phyloP scores from a whole-genome alignment of 805 yeast species.

The Ascoidea rubescens region DNA sequence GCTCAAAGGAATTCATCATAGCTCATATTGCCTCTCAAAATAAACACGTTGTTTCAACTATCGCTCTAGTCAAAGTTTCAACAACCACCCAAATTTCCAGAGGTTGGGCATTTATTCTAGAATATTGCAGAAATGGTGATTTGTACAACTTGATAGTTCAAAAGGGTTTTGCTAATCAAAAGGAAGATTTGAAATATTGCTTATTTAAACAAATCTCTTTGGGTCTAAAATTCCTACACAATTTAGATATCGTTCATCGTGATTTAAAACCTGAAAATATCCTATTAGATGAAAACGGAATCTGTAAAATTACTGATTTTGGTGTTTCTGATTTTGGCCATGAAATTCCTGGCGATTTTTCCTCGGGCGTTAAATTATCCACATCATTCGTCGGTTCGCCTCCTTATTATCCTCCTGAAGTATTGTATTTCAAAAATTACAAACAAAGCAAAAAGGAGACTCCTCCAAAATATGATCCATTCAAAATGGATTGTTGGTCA shows the following conservation, averaged over 20 bases:
- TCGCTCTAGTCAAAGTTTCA: slow-evolving; percentile 42
- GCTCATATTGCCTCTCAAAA: slow-evolving; percentile 39
- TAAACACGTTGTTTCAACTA: slow-evolving; percentile 45
- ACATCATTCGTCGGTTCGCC: slow-evolving; percentile 61
- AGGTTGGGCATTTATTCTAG: slow-evolving; percentile 70
- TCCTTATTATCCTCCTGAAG: slow-evolving; percentile 73
- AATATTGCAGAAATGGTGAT: slow-evolving; percentile 49
- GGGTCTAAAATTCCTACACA: slow-evolving; percentile 52
- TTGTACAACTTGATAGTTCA: slow-evolving; percentile 38
- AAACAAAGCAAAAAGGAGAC: slow-evolving; percentile 15
- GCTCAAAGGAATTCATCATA: slow-evolving; percentile 48
- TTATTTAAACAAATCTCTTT: slow-evolving; percentile 53
- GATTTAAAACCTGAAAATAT: slow-evolving; percentile 71
- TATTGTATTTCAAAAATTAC: slow-evolving; percentile 33
- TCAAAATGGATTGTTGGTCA: slow-evolving; percentile 60
- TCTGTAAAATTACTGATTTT: slow-evolving; percentile 60
- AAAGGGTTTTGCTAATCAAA: slow-evolving; percentile 44
- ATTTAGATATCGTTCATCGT: slow-evolving; percentile 52
- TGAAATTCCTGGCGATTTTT: slow-evolving; percentile 33
- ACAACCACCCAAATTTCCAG: slow-evolving; percentile 37
- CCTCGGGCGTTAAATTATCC: slow-evolving; percentile 22
- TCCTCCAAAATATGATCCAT: slow-evolving; percentile 40
- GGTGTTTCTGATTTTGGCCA: slow-evolving; percentile 63
- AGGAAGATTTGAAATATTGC: slow-evolving; percentile 42
- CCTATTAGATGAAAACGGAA: slow-evolving; percentile 41